Evolutionary conservation across 1,284 basidiomycete species (phyloP), one percentile per base, ranked within the genome.

Genomic region (Moniliophthora roreri): DNA sequence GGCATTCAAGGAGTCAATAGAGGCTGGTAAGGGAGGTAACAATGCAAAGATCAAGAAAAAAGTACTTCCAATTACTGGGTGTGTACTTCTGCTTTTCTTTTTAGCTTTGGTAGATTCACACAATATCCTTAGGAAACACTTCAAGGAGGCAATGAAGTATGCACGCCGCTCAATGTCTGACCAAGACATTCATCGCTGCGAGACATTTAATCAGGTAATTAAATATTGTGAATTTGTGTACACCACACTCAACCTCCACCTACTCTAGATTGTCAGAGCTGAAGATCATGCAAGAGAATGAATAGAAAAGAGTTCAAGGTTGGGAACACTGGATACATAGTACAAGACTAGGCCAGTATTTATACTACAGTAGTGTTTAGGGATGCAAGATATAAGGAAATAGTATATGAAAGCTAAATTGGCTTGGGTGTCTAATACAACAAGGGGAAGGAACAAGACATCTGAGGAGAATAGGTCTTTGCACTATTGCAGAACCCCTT

Each of bases 61-160:
- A 52, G 97, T 99, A n/a, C 95, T 97, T 1, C 81, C 93, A 67
- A 99, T 99, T 70, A 95, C 94, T 40, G 81, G 75, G 85, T 88
- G 67, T 56, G 66, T 66, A 5, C 16, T n/a, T 16, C 51, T 53
- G 24, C 45, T 38, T 34, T 34, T n/a, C 39, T 60, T 54, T 37
- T 20, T 48, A 34, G 8, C 35, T 35, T 18, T 8, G 24, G 8
- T 16, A 34, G 50, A n/a, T 44, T 55, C 50, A 59, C 47, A 41
- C 21, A n/a, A n/a, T 48, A 48, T 54, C 52, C 16, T 57, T 60
- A 85, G 84, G 64, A 91, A 87, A 1, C 94, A 97, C 79, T 99
- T 99, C 63, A 96, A 99, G 75, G 96, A 98, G 75, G 94, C 95
- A 1, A 97, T 97, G 95, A 88, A 88, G 71, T 96, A 83, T 63